Base-by-base conservation (phyloP, 805 yeast genomes). In the Saccharomycopsis sp. region DNA sequence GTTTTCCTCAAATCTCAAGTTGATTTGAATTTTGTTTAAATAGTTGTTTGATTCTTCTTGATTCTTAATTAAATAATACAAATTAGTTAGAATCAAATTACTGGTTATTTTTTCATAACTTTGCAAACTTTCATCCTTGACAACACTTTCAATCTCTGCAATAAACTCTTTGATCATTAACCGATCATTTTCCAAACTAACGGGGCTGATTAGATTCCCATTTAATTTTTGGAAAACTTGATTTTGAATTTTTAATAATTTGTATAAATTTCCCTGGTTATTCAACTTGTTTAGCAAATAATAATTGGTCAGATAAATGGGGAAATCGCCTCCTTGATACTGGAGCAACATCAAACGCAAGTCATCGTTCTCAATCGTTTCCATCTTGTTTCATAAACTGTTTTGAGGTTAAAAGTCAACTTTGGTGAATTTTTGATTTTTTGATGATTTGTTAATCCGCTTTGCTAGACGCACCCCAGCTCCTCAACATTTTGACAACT, bases 11-110 rank as follows among this genome's bases (percentile, higher is more conserved):
- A 13, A 30, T 19, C 19, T 28, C 30, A 17, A 10, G 17, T 20
- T 21, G 19, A n/a, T 18, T 14, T 28, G 14, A 37, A 42, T 31
- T 15, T 34, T 30, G 9, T 25, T n/a, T 14, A 39, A 25, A 19
- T 23, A 17, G 18, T 34, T 8, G 4, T 18, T 13, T 3, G 40
- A 17, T 9, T 26, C 17, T 18, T 31, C 26, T 13, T 14, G 25
- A 17, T 44, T 33, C 12, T 28, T 15, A 10, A 37, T 23, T 21
- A 44, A 39, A 31, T 26, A 34, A 32, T 38, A 29, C 18, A 41
- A 31, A 21, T 44, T 45, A 4, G 35, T 39, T 27, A 38, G 19
- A 3, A 38, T 20, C 10, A 38, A 28, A 27, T 34, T 27, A 5
- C 21, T n/a, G 5, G 40, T 23, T 5, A 29, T 14, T 19, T 12